Evolutionary conservation across 371 early-diverging fungal species (phyloP).

Genomic region (Polyrhizophydium stewartii): DNA sequence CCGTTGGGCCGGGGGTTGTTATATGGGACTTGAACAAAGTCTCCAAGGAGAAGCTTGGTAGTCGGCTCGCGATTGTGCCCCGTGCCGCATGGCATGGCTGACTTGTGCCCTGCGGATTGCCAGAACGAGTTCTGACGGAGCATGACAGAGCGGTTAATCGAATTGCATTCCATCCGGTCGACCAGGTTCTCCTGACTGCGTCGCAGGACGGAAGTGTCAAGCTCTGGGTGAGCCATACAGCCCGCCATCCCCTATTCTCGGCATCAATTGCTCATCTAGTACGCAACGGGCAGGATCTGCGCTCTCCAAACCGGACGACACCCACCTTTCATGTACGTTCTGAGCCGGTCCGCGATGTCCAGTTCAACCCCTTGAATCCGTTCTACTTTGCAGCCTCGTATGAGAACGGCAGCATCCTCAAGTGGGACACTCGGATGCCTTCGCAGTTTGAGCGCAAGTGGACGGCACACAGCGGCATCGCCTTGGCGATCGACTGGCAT

Average conservation of each 20-base stretch:
- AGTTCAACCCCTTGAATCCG: constrained; percentile 62
- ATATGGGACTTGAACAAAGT: constrained; percentile 64
- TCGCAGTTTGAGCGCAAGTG: constrained; percentile 59
- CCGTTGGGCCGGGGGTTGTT: constrained; percentile 70
- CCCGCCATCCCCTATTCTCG: neutral
- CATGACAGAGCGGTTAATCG: constrained; percentile 79
- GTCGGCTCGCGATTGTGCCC: neutral
- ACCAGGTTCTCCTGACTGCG: constrained; percentile 70
- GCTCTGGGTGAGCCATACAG: constrained; percentile 61
- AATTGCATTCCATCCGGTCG: constrained; percentile 69
- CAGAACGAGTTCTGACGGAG: constrained; percentile 69
- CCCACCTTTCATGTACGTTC: constrained; percentile 71
- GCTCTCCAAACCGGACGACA: constrained; percentile 49
- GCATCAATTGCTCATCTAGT: neutral
- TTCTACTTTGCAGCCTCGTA: constrained; percentile 80
- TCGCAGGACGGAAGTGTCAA: constrained; percentile 79
- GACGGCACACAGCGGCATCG: constrained; percentile 74
- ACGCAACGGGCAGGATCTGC: constrained; percentile 55
- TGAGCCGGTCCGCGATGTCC: constrained; percentile 81
- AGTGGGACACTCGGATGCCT: constrained; percentile 66
- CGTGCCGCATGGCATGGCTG: neutral
- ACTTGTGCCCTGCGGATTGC: neutral
- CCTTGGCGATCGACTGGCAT: constrained; percentile 80
- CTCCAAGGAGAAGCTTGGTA: constrained; percentile 46
- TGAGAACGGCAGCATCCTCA: constrained; percentile 84